phyloP scores from a whole-genome alignment of 345 rosid genomes.

The Leavenworthia alabamica region DNA sequence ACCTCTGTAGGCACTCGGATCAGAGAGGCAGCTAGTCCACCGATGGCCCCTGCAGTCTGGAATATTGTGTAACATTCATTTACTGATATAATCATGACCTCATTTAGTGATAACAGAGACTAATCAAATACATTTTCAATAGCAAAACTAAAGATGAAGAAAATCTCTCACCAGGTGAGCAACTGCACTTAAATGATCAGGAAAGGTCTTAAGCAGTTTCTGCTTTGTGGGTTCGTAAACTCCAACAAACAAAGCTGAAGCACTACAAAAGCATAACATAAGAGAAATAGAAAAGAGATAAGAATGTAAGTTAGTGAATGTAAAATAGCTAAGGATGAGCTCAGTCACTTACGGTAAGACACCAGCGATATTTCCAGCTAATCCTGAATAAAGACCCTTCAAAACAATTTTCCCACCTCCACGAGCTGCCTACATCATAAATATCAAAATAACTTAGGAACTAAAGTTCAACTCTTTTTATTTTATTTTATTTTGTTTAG shows the following conservation, averaged over 20 bases:
- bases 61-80: not conserved
- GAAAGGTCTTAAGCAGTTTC: slow-evolving; percentile 64
- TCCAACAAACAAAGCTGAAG: slow-evolving; percentile 92
- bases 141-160: slow-evolving; percentile 5
- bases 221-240: slow-evolving; percentile 92
- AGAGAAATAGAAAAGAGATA: not conserved
- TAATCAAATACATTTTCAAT: not conserved
- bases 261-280: slow-evolving; percentile 35
- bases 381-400: slow-evolving; percentile 94
- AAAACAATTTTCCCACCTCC: slow-evolving; percentile 77
- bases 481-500: not conserved
- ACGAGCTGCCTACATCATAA: slow-evolving; percentile 54
- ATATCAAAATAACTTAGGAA: not conserved
- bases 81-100: not conserved
- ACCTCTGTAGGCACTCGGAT: slow-evolving; percentile 98
- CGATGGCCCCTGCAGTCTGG: slow-evolving; percentile 90
- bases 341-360: slow-evolving; percentile 76
- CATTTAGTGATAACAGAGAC: not conserved
- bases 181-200: slow-evolving; percentile 77
- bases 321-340: not conserved
- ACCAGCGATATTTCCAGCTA: slow-evolving; percentile 86
- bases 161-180: slow-evolving; percentile 71
- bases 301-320: not conserved
- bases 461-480: not conserved
- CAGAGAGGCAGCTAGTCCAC: slow-evolving; percentile 90